phyloP scores from a whole-genome alignment of 2,329 filamentous ascomycete genomes.

The Penicillium sp. region DNA sequence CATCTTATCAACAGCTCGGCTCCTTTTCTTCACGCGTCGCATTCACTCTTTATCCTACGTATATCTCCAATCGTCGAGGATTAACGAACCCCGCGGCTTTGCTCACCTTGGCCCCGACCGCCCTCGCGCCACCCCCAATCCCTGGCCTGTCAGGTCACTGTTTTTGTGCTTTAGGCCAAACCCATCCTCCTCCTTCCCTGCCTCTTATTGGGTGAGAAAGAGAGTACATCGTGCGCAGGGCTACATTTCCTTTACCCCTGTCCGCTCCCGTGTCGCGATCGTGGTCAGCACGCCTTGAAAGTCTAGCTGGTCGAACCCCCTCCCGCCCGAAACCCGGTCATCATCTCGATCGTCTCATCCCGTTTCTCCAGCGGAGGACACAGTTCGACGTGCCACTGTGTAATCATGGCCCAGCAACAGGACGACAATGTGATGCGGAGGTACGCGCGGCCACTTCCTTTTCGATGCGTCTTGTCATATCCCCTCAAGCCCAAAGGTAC shows the following conservation, averaged over 20 bases:
- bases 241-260: conserved; percentile 13
- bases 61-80: conserved; percentile 4
- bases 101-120: conserved; percentile 27
- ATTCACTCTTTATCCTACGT: conserved; percentile 3
- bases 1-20: conserved; percentile 7
- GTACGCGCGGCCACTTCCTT: conserved; percentile 44
- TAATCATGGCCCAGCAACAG: conserved; percentile 39
- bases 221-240: conserved; percentile 6
- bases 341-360: conserved; percentile 7
- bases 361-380: not conserved
- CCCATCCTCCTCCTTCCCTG: conserved; percentile 4
- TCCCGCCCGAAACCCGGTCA: conserved; percentile 2
- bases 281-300: conserved; percentile 7
- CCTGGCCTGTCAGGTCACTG: conserved; percentile 16
- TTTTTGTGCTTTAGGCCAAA: conserved; percentile 18
- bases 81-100: conserved; percentile 1
- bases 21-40: conserved; percentile 1
- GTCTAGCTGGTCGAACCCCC: not conserved
- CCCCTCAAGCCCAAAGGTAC: conserved; percentile 5
- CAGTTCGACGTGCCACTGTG: not conserved
- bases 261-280: conserved; percentile 13
- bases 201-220: conserved; percentile 14
- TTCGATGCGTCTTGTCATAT: conserved; percentile 4
- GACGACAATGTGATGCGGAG: conserved; percentile 49
- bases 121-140: conserved; percentile 18